Conservation (phyloP, 441 rosid genomes). For the Arabidopsis lyrata region DNA sequence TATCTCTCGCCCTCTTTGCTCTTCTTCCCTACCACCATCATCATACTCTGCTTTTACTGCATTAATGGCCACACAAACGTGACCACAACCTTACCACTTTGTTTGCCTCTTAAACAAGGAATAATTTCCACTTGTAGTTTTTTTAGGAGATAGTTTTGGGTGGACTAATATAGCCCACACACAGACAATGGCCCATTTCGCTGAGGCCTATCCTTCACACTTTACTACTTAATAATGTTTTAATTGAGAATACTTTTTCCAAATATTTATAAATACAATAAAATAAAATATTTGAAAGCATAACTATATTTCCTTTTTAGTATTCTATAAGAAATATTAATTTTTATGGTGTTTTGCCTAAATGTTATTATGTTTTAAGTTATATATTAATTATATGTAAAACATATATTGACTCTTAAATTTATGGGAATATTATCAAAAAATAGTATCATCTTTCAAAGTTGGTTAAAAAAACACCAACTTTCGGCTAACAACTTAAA, state of each 20-base stretch:
- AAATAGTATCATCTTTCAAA: no score
- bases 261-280: no score
- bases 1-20: constrained; percentile 11
- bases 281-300: no score
- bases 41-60: constrained; percentile 25
- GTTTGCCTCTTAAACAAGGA: constrained; percentile 32
- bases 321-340: not conserved
- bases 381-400: no score
- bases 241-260: not conserved
- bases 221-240: no score
- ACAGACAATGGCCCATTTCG: not conserved
- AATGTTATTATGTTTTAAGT: no score
- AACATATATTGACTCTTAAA: no score
- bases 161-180: constrained; percentile 19
- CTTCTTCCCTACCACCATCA: constrained; percentile 20
- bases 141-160: not conserved
- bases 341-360: not conserved
- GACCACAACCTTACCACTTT: constrained; percentile 9
- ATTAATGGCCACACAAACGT: constrained; percentile 35
- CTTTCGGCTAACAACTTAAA: no score
- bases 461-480: no score
- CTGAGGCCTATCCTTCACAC: constrained; percentile 5
- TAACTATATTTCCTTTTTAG: not conserved
- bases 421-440: no score
- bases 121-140: not conserved